Evolutionary conservation across 192 early-diverging fungal genomes (phyloP), one percentile per base, ranked within the genome.

Genomic region (Podila clonocystis): DNA sequence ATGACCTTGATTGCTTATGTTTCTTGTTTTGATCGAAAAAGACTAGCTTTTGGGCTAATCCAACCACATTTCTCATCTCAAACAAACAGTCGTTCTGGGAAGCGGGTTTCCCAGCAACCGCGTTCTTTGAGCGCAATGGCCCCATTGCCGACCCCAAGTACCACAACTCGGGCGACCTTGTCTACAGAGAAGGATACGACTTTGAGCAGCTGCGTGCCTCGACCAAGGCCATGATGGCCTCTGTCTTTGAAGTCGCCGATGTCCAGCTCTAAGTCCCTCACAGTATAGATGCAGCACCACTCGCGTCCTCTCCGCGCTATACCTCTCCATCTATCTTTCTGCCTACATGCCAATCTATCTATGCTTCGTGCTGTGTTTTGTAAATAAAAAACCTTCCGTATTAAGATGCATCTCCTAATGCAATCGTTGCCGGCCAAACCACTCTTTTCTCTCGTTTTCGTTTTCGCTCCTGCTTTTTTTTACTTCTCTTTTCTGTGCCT

Each of bases 141-240:
- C 84, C 84, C 8, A 85, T 85, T 65, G 84, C 82, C 3, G 84
- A 85, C 67, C 84, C 84, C 67, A 82, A 76, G 63, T 85, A 85
- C 63, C 84, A 85, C 67, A 85, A 85, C 63, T 82, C 79, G 41
- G 70, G 70, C 34, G 84, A 85, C 45, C 74, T 85, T 63, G 84
- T 78, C 15, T 79, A 83, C 70, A 63, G 84, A 17, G 63, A 68
- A 26, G 84, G 84, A 30, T 85, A 85, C 67, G 84, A 85, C 67
- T 82, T 78, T 68, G 68, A 73, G 50, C 84, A 85, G 52, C 49
- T 85, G 70, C 63, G 67, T 28, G 84, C 72, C 3, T 77, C 80
- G 26, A 67, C 84, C 49, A 68, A 83, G 58, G 80, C 82, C n/a
- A 83, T 83, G 84, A n/a, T 85, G 22, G 74, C 82, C 20, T 82